Conservation (phyloP, 106 monocot species). For the Acorus calamus region DNA sequence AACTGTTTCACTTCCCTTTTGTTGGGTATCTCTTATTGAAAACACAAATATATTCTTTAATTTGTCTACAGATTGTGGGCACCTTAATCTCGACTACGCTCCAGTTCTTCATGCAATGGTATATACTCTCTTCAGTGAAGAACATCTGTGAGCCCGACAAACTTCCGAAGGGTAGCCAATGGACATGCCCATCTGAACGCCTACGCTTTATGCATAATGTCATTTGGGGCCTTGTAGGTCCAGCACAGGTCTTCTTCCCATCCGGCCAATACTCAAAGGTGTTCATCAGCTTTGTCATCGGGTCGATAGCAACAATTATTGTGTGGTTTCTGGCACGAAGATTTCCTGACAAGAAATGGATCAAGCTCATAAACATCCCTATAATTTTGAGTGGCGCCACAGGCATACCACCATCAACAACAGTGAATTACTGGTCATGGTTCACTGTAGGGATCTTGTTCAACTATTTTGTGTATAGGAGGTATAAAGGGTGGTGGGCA, state of each 20-base stretch:
- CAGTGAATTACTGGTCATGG: constrained; percentile 23
- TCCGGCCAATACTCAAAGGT: constrained; percentile 5
- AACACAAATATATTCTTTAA: no score
- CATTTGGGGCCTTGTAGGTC: constrained; percentile 9
- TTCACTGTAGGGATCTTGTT: constrained; percentile 16
- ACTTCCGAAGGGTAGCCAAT: constrained; percentile 1
- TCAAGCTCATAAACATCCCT: constrained; percentile 27
- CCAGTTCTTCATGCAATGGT: constrained; percentile 8
- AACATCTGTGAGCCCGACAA: constrained; percentile 4
- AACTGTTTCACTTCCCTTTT: no score
- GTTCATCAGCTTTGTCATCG: constrained; percentile 23
- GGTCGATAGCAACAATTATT: constrained; percentile 8
- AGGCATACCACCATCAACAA: constrained; percentile 9
- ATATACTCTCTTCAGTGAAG: not conserved
- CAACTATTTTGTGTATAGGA: constrained; percentile 16
- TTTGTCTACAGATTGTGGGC: not conserved
- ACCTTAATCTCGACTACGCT: not conserved
- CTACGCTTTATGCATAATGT: not conserved
- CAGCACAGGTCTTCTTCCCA: constrained; percentile 1
- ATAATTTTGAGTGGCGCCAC: constrained; percentile 10
- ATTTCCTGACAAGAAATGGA: constrained; percentile 31
- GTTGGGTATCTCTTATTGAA: no score
- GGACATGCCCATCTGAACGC: constrained; percentile 7
- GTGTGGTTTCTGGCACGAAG: constrained; percentile 17
- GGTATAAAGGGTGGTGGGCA: constrained; percentile 27